Base-by-base conservation (phyloP, 352 stramenopile species). In the Phytophthora citricola region DNA sequence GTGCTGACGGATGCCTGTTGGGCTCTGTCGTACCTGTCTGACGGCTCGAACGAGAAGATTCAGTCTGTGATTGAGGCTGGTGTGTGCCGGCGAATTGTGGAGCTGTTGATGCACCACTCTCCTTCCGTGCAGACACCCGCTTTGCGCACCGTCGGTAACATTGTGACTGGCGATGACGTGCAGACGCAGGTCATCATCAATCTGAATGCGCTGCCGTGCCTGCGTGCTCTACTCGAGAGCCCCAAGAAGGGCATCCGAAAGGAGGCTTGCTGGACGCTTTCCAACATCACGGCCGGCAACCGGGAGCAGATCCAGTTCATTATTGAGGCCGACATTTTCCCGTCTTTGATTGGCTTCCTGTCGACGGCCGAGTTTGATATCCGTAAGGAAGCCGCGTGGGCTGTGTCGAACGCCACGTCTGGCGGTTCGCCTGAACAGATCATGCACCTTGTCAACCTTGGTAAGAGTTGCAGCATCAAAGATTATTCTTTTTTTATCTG, bases 151-250 rank as follows among this genome's bases (percentile, higher is more conserved):
- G 82, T 99, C 12, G 98, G 97, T 63, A 99, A 99, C 84, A 99
- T 99, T 70, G 97, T 99, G 24, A 99, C 98, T 5, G 98, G 98
- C 63, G 96, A 99, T 73, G 98, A 99, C 80, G 71, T 98, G 27
- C 98, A 99, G 84, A 99, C 98, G 11, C 97, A 99, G 77, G 83
- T 99, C 54, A 98, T 99, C 63, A 99, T 99, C 67, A 98, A 99
- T 81, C 87, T 98, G 66, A 97, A 98, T 69, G 95, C 97, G 12
- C 82, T 99, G 26, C 86, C 95, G n/a, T 99, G 95, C 67, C 79
- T 99, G 43, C 88, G 98, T 47, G 88, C 93, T 9, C 87, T 99
- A 41, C 80, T 99, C 7, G 92, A 92, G 64, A 94, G 83, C 63
- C 91, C 92, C 5, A 99, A 99, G 86, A 99, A 99, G 79, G 94